These are phyloP conservation scores for Albizia julibrissin DNA, from an alignment of 306 rosid genomes.

Conservation along the genomic window DNA sequence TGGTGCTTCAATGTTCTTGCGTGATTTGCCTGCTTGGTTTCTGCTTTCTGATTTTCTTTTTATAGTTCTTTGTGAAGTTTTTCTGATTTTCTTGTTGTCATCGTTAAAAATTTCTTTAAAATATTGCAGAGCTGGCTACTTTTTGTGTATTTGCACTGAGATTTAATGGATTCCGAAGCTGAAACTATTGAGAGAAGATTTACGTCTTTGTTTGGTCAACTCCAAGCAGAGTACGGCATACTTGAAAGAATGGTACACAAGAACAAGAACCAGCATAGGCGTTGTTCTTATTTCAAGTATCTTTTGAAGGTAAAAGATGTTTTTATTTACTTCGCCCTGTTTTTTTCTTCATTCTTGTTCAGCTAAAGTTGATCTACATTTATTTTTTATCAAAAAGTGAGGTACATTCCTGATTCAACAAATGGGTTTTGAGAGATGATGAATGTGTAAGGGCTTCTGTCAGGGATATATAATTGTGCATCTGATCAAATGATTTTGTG, in stretches of 20 bases:
- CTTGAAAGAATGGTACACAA: conserved; percentile 74
- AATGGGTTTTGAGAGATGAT: neutral
- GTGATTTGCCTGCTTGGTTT: neutral
- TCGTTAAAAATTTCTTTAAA: neutral
- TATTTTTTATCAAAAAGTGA: neutral
- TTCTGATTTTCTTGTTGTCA: neutral
- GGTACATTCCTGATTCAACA: neutral
- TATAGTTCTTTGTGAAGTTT: no score
- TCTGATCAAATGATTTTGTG: neutral
- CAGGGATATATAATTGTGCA: conserved; percentile 3
- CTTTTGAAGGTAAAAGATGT: conserved; percentile 62
- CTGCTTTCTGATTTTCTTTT: neutral
- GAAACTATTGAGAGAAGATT: conserved; percentile 63
- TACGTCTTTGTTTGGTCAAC: conserved; percentile 60
- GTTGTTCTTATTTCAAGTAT: conserved; percentile 69
- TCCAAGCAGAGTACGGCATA: conserved; percentile 62
- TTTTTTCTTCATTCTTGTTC: neutral
- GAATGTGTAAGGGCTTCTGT: neutral
- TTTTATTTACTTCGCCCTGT: neutral
- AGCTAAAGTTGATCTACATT: neutral
- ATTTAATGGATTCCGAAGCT: conserved; percentile 55
- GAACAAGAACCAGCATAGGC: conserved; percentile 95
- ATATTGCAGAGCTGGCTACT: neutral
- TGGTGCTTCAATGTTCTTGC: no score
- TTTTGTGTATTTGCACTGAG: neutral